Evolutionary conservation across 1,139 yeast genomes (phyloP).

Genomic region (Blastobotrys apis): DNA sequence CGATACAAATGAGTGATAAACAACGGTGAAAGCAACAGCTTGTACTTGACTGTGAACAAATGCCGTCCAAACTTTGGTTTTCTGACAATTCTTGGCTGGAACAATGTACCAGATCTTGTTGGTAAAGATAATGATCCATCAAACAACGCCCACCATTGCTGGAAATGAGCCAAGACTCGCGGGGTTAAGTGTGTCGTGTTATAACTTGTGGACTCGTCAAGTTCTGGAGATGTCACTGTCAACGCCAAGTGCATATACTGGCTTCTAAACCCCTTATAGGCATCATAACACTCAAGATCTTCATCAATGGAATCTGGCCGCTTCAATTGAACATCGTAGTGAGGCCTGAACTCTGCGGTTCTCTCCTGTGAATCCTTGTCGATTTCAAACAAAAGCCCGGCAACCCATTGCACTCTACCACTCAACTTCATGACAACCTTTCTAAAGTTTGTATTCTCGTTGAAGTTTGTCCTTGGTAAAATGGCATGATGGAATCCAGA

Average conservation of each 20-base stretch:
- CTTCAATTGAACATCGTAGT: conserved; percentile 58
- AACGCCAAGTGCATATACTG: conserved; percentile 76
- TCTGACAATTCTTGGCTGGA: conserved; percentile 42
- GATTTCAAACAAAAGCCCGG: conserved; percentile 48
- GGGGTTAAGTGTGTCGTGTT: conserved; percentile 81
- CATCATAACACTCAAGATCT: conserved; percentile 53
- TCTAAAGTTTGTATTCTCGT: conserved; percentile 29
- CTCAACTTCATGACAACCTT: conserved; percentile 53
- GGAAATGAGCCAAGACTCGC: conserved; percentile 59
- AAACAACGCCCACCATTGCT: conserved; percentile 79
- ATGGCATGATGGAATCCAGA: conserved; percentile 23
- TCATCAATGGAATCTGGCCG: conserved; percentile 56
- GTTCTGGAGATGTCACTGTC: conserved; percentile 51
- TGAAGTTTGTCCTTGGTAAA: conserved; percentile 24
- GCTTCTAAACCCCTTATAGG: conserved; percentile 74
- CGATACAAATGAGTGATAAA: conserved; percentile 67
- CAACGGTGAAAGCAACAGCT: conserved; percentile 66
- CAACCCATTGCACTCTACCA: conserved; percentile 48
- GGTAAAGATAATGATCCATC: conserved; percentile 71
- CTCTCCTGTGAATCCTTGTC: conserved; percentile 37
- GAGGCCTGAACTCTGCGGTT: conserved; percentile 58
- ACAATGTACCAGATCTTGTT: conserved; percentile 65
- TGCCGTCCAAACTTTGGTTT: conserved; percentile 71
- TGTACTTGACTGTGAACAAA: conserved; percentile 75
- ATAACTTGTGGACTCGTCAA: conserved; percentile 38